Conservation (phyloP, 2,329 filamentous ascomycete genomes). For the Geoglossum cookeanum region DNA sequence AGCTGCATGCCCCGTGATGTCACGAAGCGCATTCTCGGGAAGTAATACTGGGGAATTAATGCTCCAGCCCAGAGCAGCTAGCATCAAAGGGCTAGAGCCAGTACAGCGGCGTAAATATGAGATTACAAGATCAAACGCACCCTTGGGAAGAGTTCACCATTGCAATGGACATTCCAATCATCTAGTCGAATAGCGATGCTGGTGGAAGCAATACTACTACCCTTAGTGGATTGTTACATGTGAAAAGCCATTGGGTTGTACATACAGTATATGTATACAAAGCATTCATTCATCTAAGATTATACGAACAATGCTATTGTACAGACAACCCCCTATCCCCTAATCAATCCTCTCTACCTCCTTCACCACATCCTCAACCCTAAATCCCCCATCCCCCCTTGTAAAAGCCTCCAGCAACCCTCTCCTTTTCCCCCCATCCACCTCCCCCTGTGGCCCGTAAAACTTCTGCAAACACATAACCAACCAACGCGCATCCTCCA, state of each 20-base stretch:
- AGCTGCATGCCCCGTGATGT: not conserved
- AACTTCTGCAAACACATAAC: slow-evolving; percentile 89
- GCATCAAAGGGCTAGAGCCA: too few relatives aligned
- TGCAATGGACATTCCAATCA: too few relatives aligned
- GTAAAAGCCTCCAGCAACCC: slow-evolving; percentile 67
- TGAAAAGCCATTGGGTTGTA: too few relatives aligned
- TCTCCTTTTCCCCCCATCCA: slow-evolving; percentile 38
- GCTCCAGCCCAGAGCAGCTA: too few relatives aligned
- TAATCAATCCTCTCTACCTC: slow-evolving; percentile 59
- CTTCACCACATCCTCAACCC: slow-evolving; percentile 65
- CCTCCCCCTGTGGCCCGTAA: slow-evolving; percentile 46
- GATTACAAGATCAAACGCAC: too few relatives aligned
- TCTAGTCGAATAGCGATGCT: too few relatives aligned
- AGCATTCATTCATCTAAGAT: not conserved
- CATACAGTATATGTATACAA: not conserved
- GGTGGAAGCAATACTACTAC: not conserved
- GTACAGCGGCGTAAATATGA: too few relatives aligned
- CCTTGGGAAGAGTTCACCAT: too few relatives aligned
- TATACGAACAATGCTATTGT: not conserved
- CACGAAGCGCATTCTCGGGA: not conserved
- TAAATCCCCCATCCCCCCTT: slow-evolving; percentile 57
- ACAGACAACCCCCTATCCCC: not conserved
- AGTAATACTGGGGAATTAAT: not conserved
- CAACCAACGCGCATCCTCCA: slow-evolving; percentile 74
- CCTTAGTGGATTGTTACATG: too few relatives aligned